Evolutionary conservation across 2,329 filamentous ascomycete species (phyloP).

Genomic region (Pseudofabraea citricarpa): DNA sequence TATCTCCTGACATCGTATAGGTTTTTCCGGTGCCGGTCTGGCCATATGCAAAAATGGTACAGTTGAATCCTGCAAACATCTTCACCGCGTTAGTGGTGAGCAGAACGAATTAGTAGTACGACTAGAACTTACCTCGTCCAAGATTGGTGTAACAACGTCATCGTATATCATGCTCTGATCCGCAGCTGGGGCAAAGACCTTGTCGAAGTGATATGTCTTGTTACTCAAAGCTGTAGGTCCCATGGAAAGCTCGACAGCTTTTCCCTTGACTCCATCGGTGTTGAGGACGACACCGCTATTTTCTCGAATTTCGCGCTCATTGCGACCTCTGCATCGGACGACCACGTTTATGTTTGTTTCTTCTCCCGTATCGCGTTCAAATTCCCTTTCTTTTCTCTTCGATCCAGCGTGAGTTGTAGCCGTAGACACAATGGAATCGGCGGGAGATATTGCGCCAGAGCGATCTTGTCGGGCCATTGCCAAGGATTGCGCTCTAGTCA

Average conservation of each 20-base stretch:
- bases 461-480: slow-evolving; percentile 15
- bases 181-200: slow-evolving; percentile 91
- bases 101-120: too few species aligned
- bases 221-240: slow-evolving; percentile 89
- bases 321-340: slow-evolving; percentile 88
- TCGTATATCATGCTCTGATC: slow-evolving; percentile 94
- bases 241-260: slow-evolving; percentile 82
- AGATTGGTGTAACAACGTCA: slow-evolving; percentile 86
- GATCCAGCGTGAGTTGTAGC: slow-evolving; percentile 46
- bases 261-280: slow-evolving; percentile 84
- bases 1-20: slow-evolving; percentile 98
- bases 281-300: slow-evolving; percentile 91
- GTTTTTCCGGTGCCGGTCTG: slow-evolving; percentile 98
- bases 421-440: slow-evolving; percentile 61
- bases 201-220: slow-evolving; percentile 95
- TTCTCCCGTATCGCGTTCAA: slow-evolving; percentile 64
- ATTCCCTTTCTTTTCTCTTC: slow-evolving; percentile 87
- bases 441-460: slow-evolving; percentile 51
- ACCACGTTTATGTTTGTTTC: slow-evolving; percentile 98
- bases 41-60: slow-evolving; percentile 97
- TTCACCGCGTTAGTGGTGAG: slow-evolving; percentile 35
- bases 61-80: slow-evolving; percentile 95
- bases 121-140: slow-evolving; percentile 78
- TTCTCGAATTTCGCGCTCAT: slow-evolving; percentile 85
- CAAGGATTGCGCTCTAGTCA: slow-evolving; percentile 41